These are phyloP conservation scores for Plasmodium yoelii DNA, from an alignment of 169 alveolate genomes.

Conservation along the genomic window DNA sequence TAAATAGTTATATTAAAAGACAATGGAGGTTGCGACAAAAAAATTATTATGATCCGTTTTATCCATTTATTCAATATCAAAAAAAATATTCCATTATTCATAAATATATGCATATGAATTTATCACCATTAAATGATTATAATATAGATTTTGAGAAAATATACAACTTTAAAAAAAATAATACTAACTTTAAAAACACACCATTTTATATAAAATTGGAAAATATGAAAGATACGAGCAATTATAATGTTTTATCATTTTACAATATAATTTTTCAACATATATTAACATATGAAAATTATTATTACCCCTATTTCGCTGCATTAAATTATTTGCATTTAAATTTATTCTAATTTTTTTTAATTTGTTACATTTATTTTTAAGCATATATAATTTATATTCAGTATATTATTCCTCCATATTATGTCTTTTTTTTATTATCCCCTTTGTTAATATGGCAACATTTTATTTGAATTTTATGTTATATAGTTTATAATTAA, in stretches of 20 bases:
- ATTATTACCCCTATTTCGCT: conserved; percentile 66
- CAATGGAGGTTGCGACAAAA: conserved; percentile 35
- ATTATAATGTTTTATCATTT: conserved; percentile 48
- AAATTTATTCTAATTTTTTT: neutral
- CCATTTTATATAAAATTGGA: conserved; percentile 50
- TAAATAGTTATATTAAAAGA: conserved; percentile 42
- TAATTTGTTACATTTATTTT: neutral
- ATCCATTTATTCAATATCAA: conserved; percentile 32
- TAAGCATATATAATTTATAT: neutral
- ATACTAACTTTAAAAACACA: conserved; percentile 24
- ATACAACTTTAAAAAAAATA: conserved; percentile 34
- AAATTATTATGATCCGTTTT: conserved; percentile 17
- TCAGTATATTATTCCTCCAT: neutral
- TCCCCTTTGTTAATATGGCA: neutral
- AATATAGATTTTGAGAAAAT: conserved; percentile 55
- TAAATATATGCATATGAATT: conserved; percentile 36
- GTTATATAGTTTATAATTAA: neutral
- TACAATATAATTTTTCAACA: conserved; percentile 48
- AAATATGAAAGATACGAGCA: neutral
- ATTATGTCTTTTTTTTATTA: neutral
- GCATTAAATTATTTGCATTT: conserved; percentile 34
- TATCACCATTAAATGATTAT: conserved; percentile 62
- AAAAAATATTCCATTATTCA: conserved; percentile 64
- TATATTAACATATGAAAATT: conserved; percentile 49
- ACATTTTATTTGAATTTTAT: neutral